A percentile compares a stretch with the other conserved stretches of the same genome.
These are phyloP conservation scores for Aspergillus quadrilineatus DNA, from an alignment of 2,329 filamentous ascomycete genomes.

Conservation along the genomic window DNA sequence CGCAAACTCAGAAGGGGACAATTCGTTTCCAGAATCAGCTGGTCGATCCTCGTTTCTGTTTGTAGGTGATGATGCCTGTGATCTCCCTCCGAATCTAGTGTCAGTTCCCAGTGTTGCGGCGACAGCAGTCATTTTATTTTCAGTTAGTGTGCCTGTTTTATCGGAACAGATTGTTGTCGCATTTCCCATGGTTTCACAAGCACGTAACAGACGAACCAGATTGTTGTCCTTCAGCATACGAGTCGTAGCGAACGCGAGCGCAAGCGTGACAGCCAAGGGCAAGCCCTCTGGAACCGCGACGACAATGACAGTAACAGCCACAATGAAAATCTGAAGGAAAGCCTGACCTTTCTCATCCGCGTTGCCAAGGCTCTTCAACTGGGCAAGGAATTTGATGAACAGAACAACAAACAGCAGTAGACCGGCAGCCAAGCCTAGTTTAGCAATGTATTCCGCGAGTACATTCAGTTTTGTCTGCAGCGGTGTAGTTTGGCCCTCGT, in stretches of 20 bases:
- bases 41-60: slow-evolving; percentile 27
- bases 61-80: slow-evolving; percentile 24
- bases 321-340: slow-evolving; percentile 60
- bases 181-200: slow-evolving; percentile 65
- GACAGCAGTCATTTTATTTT: slow-evolving; percentile 64
- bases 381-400: slow-evolving; percentile 72
- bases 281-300: slow-evolving; percentile 62
- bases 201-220: slow-evolving; percentile 58
- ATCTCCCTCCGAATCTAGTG: slow-evolving; percentile 46
- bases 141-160: slow-evolving; percentile 65
- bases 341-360: slow-evolving; percentile 55
- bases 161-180: slow-evolving; percentile 65
- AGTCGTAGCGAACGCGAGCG: slow-evolving; percentile 62
- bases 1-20: slow-evolving; percentile 56
- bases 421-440: slow-evolving; percentile 69
- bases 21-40: slow-evolving; percentile 40
- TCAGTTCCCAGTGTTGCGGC: slow-evolving; percentile 55
- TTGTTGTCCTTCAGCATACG: slow-evolving; percentile 65
- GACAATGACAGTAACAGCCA: slow-evolving; percentile 60
- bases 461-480: slow-evolving; percentile 75
- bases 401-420: slow-evolving; percentile 74
- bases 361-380: slow-evolving; percentile 53
- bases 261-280: slow-evolving; percentile 61
- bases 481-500: slow-evolving; percentile 74
- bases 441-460: slow-evolving; percentile 77